Evolutionary conservation across 2,329 filamentous ascomycete species (phyloP), one percentile per base, ranked within the genome.

Genomic region (Cordyceps tenuipes): DNA sequence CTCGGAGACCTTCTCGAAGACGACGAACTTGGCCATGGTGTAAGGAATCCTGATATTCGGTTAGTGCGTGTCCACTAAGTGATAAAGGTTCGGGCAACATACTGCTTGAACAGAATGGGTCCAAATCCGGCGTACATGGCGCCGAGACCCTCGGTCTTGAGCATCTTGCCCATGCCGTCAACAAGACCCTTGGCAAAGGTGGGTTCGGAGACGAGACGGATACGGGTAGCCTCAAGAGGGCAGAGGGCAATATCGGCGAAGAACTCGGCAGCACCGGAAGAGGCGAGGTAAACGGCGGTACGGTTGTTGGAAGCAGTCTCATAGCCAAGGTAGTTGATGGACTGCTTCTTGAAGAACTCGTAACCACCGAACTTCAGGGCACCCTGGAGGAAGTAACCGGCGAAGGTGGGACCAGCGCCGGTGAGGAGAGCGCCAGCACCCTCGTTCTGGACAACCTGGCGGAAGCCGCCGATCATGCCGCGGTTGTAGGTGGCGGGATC

Each of bases 1-100:
- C 80, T 94, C 90, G 69, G 85, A 80, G 69, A 91, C 88, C 83
- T 93, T 93, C 80, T 95, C 90, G 84, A 85, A 94, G 70, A 92
- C 90, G 77, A 93, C 90, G 80, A 95, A 95, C 82, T 95, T 95
- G 83, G 90, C 82, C 88, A 94, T 92, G 76, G 90, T 95, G 82
- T 95, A 95, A 66, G 90, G 90, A 69, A 95, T 86, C 82, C 88
- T 61, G 29, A 2, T 15, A 6, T 6, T 36, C 19, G n/a, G 48
- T 59, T 21, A 60, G 57, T 19, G 31, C 19, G 34, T 12, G 48
- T 3, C 17, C 51, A 36, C 12, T 34, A 15, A 2, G 34, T 13
- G 17, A n/a, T 7, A 3, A 21, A 17, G 12, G 29, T 29, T 6
- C 5, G 17, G 29, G 17, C 1, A 56, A 73, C 73, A 69, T 66